Conservation (phyloP, 1,284 basidiomycete species). For the Irpex rosettiformis region DNA sequence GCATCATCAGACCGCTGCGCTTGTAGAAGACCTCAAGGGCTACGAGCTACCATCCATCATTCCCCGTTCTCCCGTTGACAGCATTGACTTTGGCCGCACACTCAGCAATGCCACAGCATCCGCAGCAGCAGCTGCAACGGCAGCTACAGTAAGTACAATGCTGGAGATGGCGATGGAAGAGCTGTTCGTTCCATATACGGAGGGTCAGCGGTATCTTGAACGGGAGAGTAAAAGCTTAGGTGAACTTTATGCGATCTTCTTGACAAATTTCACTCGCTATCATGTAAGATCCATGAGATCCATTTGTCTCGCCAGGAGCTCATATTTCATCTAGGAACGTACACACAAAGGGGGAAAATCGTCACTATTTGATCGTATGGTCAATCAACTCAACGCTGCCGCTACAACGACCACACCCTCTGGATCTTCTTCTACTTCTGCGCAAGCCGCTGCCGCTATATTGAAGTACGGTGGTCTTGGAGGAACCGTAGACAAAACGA, state of each 20-base stretch:
- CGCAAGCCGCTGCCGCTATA: slow-evolving; percentile 76
- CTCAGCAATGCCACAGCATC: slow-evolving; percentile 43
- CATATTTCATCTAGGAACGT: slow-evolving; percentile 50
- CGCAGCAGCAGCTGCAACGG: slow-evolving; percentile 36
- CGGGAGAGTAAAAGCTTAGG: slow-evolving; percentile 86
- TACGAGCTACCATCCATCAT: slow-evolving; percentile 80
- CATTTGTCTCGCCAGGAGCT: slow-evolving; percentile 14
- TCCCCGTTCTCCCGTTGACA: slow-evolving; percentile 58
- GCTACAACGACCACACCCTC: slow-evolving; percentile 60
- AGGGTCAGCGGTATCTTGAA: slow-evolving; percentile 90
- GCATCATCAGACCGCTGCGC: slow-evolving; percentile 72
- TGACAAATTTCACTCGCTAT: slow-evolving; percentile 81
- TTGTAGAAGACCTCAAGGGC: slow-evolving; percentile 91
- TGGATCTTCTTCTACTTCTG: slow-evolving; percentile 62
- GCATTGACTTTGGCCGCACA: slow-evolving; percentile 54
- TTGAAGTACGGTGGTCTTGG: slow-evolving; percentile 81
- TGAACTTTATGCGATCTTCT: slow-evolving; percentile 76
- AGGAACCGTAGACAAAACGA: slow-evolving; percentile 45
- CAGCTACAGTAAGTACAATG: slow-evolving; percentile 75
- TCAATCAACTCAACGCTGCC: slow-evolving; percentile 83
- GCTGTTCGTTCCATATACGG: slow-evolving; percentile 92
- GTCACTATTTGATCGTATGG: slow-evolving; percentile 89
- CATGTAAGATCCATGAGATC: slow-evolving; percentile 58
- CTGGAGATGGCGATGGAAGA: slow-evolving; percentile 95
- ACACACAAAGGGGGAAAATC: slow-evolving; percentile 75